A percentile compares a stretch with the other conserved stretches of the same genome.
Conservation (phyloP, 148 eudicot species). For the Spergularia marina region DNA sequence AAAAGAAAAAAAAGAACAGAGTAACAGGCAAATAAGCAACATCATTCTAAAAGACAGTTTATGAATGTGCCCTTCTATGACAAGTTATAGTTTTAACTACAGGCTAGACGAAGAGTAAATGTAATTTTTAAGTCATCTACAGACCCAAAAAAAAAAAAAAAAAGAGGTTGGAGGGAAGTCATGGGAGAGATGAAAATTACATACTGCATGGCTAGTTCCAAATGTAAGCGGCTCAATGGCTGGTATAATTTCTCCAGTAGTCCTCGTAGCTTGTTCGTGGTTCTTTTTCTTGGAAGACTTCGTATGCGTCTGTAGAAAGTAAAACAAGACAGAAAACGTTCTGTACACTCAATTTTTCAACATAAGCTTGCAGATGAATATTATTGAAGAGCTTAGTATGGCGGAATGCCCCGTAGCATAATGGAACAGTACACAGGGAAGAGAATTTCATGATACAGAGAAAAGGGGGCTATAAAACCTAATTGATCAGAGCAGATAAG, state of each 20-base stretch:
- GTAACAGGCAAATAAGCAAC: not conserved
- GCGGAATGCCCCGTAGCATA: not conserved
- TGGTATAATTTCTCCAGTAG: slow-evolving; percentile 41
- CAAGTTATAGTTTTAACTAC: not conserved
- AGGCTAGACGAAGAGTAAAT: not conserved
- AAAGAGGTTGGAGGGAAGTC: not conserved
- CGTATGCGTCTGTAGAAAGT: slow-evolving; percentile 67
- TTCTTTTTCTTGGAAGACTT: slow-evolving; percentile 53
- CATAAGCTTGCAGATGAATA: not conserved
- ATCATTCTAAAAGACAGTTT: not conserved
- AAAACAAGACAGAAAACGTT: slow-evolving; percentile 10
- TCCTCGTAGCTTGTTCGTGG: slow-evolving; percentile 28
- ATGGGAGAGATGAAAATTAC: slow-evolving; percentile 21
- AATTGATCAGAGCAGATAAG: not conserved
- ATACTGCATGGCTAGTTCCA: slow-evolving; percentile 82
- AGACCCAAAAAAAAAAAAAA: not conserved
- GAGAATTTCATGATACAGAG: not conserved
- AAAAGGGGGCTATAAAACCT: not conserved
- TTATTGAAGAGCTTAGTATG: too few species aligned
- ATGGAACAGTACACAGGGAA: not conserved
- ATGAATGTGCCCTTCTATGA: not conserved
- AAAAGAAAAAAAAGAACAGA: too few species aligned
- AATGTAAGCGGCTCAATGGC: slow-evolving; percentile 69
- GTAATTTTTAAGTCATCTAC: not conserved
- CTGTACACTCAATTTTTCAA: not conserved